Evolutionary conservation across 208 protist genomes (phyloP).

Genomic region (Acanthamoeba royreba): DNA sequence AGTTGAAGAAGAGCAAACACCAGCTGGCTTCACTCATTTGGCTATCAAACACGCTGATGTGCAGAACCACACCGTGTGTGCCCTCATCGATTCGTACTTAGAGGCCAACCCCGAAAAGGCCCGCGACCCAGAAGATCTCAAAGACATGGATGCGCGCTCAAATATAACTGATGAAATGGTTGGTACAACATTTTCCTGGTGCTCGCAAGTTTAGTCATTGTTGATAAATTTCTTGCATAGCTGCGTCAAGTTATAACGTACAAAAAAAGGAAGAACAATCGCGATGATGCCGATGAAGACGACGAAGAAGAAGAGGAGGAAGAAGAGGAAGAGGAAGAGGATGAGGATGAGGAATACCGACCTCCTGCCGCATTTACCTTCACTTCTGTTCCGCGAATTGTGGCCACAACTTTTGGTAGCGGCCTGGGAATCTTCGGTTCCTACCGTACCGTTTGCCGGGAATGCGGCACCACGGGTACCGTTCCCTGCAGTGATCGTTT

Average conservation of each 20-base stretch:
- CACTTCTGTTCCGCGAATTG: background rate
- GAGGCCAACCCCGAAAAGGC: constrained; percentile 42
- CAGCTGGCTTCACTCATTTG: background rate
- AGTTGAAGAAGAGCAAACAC: background rate
- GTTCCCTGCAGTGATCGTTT: background rate
- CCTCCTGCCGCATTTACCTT: background rate
- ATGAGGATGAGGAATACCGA: background rate
- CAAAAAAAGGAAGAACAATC: background rate
- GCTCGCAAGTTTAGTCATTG: background rate
- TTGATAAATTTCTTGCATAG: background rate
- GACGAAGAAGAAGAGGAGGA: background rate
- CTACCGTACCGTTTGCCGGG: background rate
- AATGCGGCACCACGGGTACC: background rate
- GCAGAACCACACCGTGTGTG: constrained; percentile 54
- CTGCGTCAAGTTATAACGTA: background rate
- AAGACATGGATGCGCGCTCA: constrained; percentile 52
- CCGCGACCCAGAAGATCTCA: constrained; percentile 49
- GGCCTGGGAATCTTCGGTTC: background rate
- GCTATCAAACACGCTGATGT: background rate
- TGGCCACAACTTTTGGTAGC: background rate
- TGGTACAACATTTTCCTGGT: background rate
- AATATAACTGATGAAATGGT: constrained; percentile 68
- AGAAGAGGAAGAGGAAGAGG: background rate
- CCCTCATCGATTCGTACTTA: constrained; percentile 49
- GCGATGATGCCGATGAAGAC: constrained; percentile 45